phyloP scores from a whole-genome alignment of 2,329 filamentous ascomycete genomes.

The Chaetomium globosum region DNA sequence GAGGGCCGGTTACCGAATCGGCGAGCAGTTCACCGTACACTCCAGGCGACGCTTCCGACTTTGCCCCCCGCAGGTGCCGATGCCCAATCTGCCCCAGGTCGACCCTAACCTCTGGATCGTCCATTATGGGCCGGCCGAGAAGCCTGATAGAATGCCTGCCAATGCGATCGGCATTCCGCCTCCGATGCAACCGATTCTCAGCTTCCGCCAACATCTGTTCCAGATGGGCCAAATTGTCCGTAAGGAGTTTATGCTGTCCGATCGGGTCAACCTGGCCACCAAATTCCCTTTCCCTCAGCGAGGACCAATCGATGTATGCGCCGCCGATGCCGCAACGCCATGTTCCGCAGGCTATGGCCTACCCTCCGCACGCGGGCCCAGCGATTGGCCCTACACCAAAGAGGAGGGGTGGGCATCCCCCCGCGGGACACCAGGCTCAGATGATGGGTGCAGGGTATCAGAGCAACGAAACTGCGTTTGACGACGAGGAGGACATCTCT shows the following conservation, averaged over 20 bases:
- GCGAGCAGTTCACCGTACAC: conserved; percentile 74
- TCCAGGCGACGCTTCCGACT: conserved; percentile 85
- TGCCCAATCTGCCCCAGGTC: conserved; percentile 68
- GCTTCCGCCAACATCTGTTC: conserved; percentile 66
- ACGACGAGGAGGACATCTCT: conserved; percentile 88
- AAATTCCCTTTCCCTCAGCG: conserved; percentile 68
- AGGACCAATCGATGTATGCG: conserved; percentile 55
- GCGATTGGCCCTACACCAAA: conserved; percentile 58
- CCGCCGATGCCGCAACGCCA: conserved; percentile 50
- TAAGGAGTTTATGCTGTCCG: conserved; percentile 93
- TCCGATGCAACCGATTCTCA: conserved; percentile 62
- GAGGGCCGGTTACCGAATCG: conserved; percentile 75
- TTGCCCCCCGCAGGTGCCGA: conserved; percentile 68
- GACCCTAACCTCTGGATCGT: conserved; percentile 88
- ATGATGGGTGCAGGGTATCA: conserved; percentile 33
- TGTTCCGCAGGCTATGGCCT: conserved; percentile 64
- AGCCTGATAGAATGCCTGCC: conserved; percentile 70
- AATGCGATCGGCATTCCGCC: conserved; percentile 66
- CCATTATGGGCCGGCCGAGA: conserved; percentile 80
- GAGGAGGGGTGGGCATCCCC: conserved; percentile 47
- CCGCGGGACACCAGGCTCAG: conserved; percentile 29
- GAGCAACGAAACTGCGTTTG: conserved; percentile 55
- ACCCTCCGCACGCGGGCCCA: conserved; percentile 54
- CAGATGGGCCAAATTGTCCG: conserved; percentile 78
- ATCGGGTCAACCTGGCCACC: conserved; percentile 86